Conservation (phyloP, 345 rosid genomes). For the Aquilaria malaccensis region DNA sequence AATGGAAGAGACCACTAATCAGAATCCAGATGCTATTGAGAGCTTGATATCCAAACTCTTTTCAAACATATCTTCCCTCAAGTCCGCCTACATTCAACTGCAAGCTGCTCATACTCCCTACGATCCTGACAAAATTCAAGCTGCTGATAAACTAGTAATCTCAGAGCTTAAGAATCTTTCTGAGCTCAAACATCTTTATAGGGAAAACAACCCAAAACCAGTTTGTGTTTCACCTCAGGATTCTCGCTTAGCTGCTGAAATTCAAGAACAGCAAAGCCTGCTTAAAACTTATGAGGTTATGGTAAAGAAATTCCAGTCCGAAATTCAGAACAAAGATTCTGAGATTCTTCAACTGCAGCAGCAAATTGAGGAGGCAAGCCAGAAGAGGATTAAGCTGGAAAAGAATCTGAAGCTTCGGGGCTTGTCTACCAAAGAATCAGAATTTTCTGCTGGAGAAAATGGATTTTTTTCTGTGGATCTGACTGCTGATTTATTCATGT, state of each 20-base stretch:
- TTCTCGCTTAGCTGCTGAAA: conserved; percentile 88
- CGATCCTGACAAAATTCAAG: conserved; percentile 80
- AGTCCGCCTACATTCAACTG: conserved; percentile 80
- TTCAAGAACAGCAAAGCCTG: conserved; percentile 80
- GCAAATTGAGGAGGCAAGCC: conserved; percentile 71
- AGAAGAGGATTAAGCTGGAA: conserved; percentile 62
- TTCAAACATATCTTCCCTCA: conserved; percentile 62
- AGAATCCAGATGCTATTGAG: conserved; percentile 71
- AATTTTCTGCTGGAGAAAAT: conserved; percentile 41
- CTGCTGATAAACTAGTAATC: conserved; percentile 74
- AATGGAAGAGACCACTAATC: conserved; percentile 68
- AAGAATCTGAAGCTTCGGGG: conserved; percentile 83
- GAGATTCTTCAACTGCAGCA: conserved; percentile 64
- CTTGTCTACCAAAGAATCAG: conserved; percentile 53
- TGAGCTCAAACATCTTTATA: conserved; percentile 63
- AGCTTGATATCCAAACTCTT: conserved; percentile 65
- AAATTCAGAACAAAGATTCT: conserved; percentile 85
- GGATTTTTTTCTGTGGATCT: conserved; percentile 41
- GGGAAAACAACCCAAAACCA: conserved; percentile 76
- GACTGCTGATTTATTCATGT: conserved; percentile 53
- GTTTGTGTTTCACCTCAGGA: conserved; percentile 65
- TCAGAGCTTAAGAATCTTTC: conserved; percentile 78
- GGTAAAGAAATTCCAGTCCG: conserved; percentile 87
- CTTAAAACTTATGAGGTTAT: conserved; percentile 84
- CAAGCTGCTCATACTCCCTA: conserved; percentile 83